Evolutionary conservation across 2,329 filamentous ascomycete genomes (phyloP), one percentile per base, ranked within the genome.

Genomic region (Monosporascus sp.): DNA sequence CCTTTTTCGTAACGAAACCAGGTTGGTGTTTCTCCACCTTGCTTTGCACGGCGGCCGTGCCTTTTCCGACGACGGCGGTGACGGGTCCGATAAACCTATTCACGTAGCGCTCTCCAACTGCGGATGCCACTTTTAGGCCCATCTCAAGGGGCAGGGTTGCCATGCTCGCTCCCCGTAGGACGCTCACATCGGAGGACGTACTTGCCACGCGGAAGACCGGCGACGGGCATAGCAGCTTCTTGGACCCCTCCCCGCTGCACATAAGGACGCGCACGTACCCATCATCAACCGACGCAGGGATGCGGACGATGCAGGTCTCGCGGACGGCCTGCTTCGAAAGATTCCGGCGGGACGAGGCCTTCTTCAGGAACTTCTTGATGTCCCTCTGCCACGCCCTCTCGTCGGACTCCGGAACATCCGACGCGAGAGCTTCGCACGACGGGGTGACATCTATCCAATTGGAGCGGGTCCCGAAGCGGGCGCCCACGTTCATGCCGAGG

Each of bases 391-490:
- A 87, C 1, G 78, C 82, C 2, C 86, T 76, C 64, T 89, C 87
- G 37, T 88, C 83, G 1, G 69, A 71, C 1, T 75, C 71, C 0
- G 78, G 71, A 1, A 89, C 62, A 47, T 85, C 77, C 1, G 78
- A 71, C 0, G 74, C 61, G 0, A 66, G 63, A 0, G 80, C 75
- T 22, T 73, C 73, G 2, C 75, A 68, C 0, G 72, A 72, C 0
- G 87, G 87, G 0, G 87, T 90, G 2, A 89, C 85, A 54, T 90
- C 79, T 14, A 89, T 72, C 86, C 87, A 90, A 60, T 72, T 76
- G 7, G 76, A 74, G 14, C 77, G 81, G 0, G 79, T 76, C 7
- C 84, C 80, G 37, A 88, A 70, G 1, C 88, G 66, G 0, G 84
- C 80, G 64, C 86, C 87, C 27, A 85, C 71, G 7, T 77, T 77